Evolutionary conservation across 805 yeast species (phyloP), one percentile per base, ranked within the genome.

Genomic region (Ogataea pini): DNA sequence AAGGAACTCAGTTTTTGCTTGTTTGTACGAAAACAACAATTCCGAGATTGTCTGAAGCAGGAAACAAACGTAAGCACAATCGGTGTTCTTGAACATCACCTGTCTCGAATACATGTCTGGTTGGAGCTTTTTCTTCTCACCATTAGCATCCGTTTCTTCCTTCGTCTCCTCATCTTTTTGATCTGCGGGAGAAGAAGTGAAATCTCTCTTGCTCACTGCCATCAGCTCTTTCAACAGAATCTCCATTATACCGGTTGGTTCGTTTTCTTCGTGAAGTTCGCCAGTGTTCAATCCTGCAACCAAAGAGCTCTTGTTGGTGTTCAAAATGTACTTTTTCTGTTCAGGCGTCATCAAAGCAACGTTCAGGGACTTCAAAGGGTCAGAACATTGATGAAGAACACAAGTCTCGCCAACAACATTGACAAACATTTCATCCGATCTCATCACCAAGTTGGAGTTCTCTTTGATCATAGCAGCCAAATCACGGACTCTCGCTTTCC

Each of bases 1-100:
- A 48, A 90, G 69, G 58, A 91, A 86, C 58, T 90, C 96, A 42
- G 86, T 75, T 63, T 91, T 91, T 43, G 90, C 80, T 52, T 83
- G 84, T 52, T 83, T 85, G 62, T 90, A 91, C 1, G 96, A 86
- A 1, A 83, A 79, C 7, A 91, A 65, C 7, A 89, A 67, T 56
- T 91, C 97, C 0, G 83, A 76, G 33, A 90, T 65, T 0, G 80
- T 68, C 55, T 83, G 87, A 33, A 91, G 67, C 40, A 91, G 65
- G 63, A 84, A 90, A 37, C 84, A 76, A 49, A 82, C 80, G 57
- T 86, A 84, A 0, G 83, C 75, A 64, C 84, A 87, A 25, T 78
- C 73, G 7, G 73, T 69, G 60, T 86, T 86, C 47, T 70, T 73
- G 39, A 75, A 64, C 10, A 78, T 50, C 9, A 50, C 50, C 4